Conservation (phyloP, 2,329 filamentous ascomycete genomes). For the Alternaria sp. region DNA sequence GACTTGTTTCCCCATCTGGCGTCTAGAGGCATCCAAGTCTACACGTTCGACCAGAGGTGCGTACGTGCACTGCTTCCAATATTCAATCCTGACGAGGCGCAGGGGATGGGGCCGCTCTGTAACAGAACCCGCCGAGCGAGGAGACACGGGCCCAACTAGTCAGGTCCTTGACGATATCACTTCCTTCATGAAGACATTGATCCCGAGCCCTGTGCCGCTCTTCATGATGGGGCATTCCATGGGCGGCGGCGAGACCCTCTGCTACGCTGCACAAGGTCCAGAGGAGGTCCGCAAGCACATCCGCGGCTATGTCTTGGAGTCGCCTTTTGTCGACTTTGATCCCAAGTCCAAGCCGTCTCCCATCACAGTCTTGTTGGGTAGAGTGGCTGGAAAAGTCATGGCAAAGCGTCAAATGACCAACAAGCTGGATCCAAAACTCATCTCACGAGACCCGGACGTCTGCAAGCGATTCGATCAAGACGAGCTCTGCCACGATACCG, state of each 20-base stretch:
- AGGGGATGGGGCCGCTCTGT: slow-evolving; percentile 84
- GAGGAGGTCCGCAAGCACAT: slow-evolving; percentile 66
- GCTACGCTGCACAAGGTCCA: slow-evolving; percentile 61
- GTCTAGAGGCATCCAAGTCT: slow-evolving; percentile 74
- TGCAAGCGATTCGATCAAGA: slow-evolving; percentile 70
- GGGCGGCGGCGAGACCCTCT: slow-evolving; percentile 82
- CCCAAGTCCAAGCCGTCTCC: slow-evolving; percentile 69
- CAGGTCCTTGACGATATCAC: slow-evolving; percentile 80
- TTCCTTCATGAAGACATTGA: slow-evolving; percentile 71
- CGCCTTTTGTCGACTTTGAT: slow-evolving; percentile 80
- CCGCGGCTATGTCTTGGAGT: slow-evolving; percentile 76
- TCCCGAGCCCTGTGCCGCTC: slow-evolving; percentile 65
- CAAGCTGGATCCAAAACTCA: slow-evolving; percentile 67
- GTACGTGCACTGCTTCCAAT: not conserved
- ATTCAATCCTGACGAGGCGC: slow-evolving; percentile 20
- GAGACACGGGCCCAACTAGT: slow-evolving; percentile 76
- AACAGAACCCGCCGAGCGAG: slow-evolving; percentile 67
- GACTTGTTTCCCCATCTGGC: slow-evolving; percentile 76
- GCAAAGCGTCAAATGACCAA: slow-evolving; percentile 73
- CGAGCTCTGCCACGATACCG: slow-evolving; percentile 78
- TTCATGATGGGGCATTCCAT: slow-evolving; percentile 93
- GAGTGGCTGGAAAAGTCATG: slow-evolving; percentile 71
- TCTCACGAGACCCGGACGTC: slow-evolving; percentile 73
- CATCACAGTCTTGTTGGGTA: slow-evolving; percentile 70
- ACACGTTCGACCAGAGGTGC: slow-evolving; percentile 79